These are phyloP conservation scores for Apiotrichum brassicae DNA, from an alignment of 1,284 basidiomycete genomes.

Conservation along the genomic window DNA sequence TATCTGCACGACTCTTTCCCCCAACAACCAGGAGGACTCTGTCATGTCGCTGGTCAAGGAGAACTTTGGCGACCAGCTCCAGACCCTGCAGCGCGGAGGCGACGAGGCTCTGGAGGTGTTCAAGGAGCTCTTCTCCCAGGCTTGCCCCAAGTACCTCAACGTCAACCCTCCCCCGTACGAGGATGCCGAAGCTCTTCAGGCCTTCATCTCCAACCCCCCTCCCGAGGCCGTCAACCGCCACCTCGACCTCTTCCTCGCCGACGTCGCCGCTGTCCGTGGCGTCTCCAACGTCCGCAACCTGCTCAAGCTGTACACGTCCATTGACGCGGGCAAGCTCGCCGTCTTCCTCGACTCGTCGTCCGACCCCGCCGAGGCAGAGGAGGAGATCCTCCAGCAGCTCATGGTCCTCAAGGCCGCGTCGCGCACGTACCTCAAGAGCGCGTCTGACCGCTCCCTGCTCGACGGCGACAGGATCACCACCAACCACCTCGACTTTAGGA, in stretches of 20 bases:
- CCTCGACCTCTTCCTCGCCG: slow-evolving; percentile 68
- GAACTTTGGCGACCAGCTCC: slow-evolving; percentile 82
- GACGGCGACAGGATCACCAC: slow-evolving; percentile 82
- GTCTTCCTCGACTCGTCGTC: slow-evolving; percentile 60
- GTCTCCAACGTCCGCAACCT: slow-evolving; percentile 84
- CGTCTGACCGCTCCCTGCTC: slow-evolving; percentile 57
- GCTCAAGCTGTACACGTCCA: slow-evolving; percentile 89
- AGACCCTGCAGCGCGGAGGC: slow-evolving; percentile 66
- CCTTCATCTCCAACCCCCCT: slow-evolving; percentile 52
- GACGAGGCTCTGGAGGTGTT: slow-evolving; percentile 71
- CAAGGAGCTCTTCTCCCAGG: slow-evolving; percentile 89
- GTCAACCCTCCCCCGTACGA: slow-evolving; percentile 92
- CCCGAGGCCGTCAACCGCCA: slow-evolving; percentile 79
- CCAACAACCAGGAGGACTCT: slow-evolving; percentile 85
- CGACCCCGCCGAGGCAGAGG: slow-evolving; percentile 52
- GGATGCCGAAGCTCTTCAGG: slow-evolving; percentile 60
- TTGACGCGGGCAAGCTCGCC: slow-evolving; percentile 86
- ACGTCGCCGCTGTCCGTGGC: slow-evolving; percentile 66
- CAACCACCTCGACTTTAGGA: slow-evolving; percentile 91
- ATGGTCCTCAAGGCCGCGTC: slow-evolving; percentile 88
- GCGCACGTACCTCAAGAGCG: slow-evolving; percentile 58
- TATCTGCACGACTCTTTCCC: slow-evolving; percentile 85
- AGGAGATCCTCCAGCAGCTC: slow-evolving; percentile 90
- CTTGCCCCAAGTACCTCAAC: slow-evolving; percentile 94
- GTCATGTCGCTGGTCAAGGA: slow-evolving; percentile 90